phyloP scores from a whole-genome alignment of 257 asterid species.

The Fraxinus quadrangulata region DNA sequence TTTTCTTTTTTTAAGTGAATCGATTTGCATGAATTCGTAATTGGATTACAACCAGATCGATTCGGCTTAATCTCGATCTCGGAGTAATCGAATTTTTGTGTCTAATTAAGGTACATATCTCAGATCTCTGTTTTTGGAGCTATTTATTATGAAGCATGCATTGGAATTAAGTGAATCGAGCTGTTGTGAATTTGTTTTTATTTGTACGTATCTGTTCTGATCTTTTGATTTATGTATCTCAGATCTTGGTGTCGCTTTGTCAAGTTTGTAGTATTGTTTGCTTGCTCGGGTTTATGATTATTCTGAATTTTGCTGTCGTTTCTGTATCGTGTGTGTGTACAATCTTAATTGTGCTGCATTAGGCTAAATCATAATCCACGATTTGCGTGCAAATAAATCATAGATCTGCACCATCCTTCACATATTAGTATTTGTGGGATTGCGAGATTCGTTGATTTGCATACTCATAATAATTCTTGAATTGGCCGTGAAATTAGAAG shows the following conservation, averaged over 20 bases:
- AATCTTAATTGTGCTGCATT: slow-evolving; percentile 23
- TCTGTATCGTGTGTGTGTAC: slow-evolving; percentile 10
- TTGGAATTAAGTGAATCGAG: slow-evolving; percentile 25
- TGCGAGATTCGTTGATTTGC: slow-evolving; percentile 23
- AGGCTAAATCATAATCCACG: slow-evolving; percentile 10
- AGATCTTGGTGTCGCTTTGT: slow-evolving; percentile 35
- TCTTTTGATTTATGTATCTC: slow-evolving; percentile 32
- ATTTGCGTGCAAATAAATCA: slow-evolving; percentile 20
- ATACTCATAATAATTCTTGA: neutral
- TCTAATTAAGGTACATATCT: slow-evolving; percentile 33
- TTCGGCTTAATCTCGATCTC: slow-evolving; percentile 21
- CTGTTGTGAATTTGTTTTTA: too few relatives aligned
- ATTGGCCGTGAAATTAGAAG: neutral
- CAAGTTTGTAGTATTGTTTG: slow-evolving; percentile 27
- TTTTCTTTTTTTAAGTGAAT: slow-evolving; percentile 2
- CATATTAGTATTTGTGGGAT: neutral
- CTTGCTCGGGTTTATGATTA: neutral
- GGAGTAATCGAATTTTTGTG: slow-evolving; percentile 22
- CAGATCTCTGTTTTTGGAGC: slow-evolving; percentile 46
- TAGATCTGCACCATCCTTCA: neutral
- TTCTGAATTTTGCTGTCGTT: slow-evolving; percentile 6
- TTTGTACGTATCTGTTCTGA: slow-evolving; percentile 27
- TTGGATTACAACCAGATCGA: slow-evolving; percentile 37
- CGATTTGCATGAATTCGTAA: slow-evolving; percentile 36
- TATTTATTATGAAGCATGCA: slow-evolving; percentile 30